phyloP scores from a whole-genome alignment of 495 filamentous ascomycete genomes.

The Penicillium atrosanguineum region DNA sequence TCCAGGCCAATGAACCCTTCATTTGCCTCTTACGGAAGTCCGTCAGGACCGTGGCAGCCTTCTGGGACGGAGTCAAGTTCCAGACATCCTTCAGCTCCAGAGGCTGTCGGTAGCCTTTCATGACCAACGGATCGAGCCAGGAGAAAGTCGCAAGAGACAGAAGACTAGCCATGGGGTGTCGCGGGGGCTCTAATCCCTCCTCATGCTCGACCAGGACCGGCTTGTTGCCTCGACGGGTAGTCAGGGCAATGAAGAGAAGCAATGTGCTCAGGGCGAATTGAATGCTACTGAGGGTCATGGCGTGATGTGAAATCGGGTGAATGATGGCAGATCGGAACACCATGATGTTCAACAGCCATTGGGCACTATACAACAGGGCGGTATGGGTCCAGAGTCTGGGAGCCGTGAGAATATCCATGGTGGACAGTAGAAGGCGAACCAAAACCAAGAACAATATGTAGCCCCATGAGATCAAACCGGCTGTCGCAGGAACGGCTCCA shows the following conservation, averaged over 20 bases:
- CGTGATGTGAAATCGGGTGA: slow-evolving; percentile 59
- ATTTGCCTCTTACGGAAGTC: slow-evolving; percentile 85
- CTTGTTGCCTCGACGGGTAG: slow-evolving; percentile 89
- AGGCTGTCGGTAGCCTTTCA: slow-evolving; percentile 85
- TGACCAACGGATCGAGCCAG: slow-evolving; percentile 89
- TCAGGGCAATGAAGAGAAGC: slow-evolving; percentile 70
- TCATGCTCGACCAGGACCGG: slow-evolving; percentile 82
- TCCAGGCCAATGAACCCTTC: slow-evolving; percentile 75
- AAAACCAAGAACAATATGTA: slow-evolving; percentile 77
- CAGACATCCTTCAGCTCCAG: slow-evolving; percentile 82
- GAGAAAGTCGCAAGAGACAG: slow-evolving; percentile 83
- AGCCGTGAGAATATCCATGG: slow-evolving; percentile 58
- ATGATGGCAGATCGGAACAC: slow-evolving; percentile 84
- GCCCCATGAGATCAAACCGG: slow-evolving; percentile 67
- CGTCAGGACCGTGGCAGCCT: slow-evolving; percentile 72
- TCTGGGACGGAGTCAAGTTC: slow-evolving; percentile 86
- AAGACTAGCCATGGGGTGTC: slow-evolving; percentile 80
- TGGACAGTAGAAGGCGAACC: slow-evolving; percentile 69
- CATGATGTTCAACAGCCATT: slow-evolving; percentile 74
- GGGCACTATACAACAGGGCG: slow-evolving; percentile 74
- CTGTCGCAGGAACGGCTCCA: slow-evolving; percentile 59
- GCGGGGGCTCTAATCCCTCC: slow-evolving; percentile 78
- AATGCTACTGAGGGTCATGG: slow-evolving; percentile 59
- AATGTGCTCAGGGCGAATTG: slow-evolving; percentile 74
- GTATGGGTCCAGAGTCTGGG: slow-evolving; percentile 92